Conservation (phyloP, 192 early-diverging fungal genomes). For the Entomortierella beljakovae region DNA sequence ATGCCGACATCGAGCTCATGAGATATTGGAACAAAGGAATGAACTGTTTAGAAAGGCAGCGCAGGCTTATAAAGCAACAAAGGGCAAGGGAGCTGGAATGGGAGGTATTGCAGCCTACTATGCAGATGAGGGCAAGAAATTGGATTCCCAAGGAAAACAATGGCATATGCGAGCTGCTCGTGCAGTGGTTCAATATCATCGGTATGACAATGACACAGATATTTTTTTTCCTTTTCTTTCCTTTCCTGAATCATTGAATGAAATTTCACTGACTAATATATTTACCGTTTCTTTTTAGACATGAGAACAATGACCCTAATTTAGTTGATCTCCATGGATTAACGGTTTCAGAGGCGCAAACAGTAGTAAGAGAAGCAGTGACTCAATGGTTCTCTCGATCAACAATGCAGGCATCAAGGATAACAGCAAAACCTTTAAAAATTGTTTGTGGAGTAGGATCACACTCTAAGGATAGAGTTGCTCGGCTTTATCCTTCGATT, state of each 20-base stretch:
- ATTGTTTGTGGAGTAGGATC: conserved; percentile 77
- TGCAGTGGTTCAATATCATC: conserved; percentile 56
- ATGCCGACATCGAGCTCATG: conserved; percentile 58
- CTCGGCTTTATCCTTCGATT: conserved; percentile 67
- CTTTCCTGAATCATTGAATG: background rate
- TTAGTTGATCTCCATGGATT: conserved; percentile 79
- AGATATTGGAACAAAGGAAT: conserved; percentile 55
- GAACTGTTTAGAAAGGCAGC: conserved; percentile 63
- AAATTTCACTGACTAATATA: background rate
- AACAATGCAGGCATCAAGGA: conserved; percentile 42
- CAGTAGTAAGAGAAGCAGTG: conserved; percentile 67
- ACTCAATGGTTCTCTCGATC: conserved; percentile 67
- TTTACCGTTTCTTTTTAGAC: conserved; percentile 18
- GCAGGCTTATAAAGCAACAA: conserved; percentile 50
- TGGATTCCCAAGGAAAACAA: conserved; percentile 57
- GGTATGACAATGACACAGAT: conserved; percentile 9
- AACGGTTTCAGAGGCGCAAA: conserved; percentile 69
- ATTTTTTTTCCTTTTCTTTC: conserved; percentile 4
- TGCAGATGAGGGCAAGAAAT: conserved; percentile 59
- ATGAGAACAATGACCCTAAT: conserved; percentile 60
- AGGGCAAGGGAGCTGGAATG: conserved; percentile 54
- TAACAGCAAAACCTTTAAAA: conserved; percentile 60
- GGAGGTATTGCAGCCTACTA: conserved; percentile 64
- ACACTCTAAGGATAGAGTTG: conserved; percentile 68
- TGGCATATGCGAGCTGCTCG: conserved; percentile 69